Evolutionary conservation across 2,329 filamentous ascomycete genomes (phyloP).

Genomic region (Penicillium sp.): DNA sequence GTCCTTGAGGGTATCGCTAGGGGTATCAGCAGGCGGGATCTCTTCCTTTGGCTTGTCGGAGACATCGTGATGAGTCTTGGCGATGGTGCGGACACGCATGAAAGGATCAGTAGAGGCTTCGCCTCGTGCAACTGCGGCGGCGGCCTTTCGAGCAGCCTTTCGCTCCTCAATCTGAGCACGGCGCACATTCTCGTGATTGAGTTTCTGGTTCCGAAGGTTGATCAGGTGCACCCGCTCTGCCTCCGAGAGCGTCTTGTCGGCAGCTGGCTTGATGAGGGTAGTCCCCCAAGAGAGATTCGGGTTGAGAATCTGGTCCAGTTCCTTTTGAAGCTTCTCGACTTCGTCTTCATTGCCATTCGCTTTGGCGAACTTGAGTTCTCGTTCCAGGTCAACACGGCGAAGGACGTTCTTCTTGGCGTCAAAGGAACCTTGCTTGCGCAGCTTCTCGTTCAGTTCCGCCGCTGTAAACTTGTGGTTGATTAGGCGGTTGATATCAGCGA

Average conservation of each 20-base stretch:
- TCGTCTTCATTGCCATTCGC: conserved; percentile 59
- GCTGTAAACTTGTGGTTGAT: conserved; percentile 78
- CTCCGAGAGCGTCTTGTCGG: conserved; percentile 54
- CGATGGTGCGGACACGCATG: conserved; percentile 61
- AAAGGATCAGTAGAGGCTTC: conserved; percentile 54
- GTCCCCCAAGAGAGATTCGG: conserved; percentile 72
- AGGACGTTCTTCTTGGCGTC: conserved; percentile 62
- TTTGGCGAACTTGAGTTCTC: conserved; percentile 63
- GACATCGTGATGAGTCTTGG: conserved; percentile 64
- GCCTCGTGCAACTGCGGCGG: conserved; percentile 59
- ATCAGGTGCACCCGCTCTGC: conserved; percentile 78
- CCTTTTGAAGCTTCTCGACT: conserved; percentile 46
- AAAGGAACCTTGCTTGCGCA: conserved; percentile 65
- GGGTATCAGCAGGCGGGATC: conserved; percentile 28
- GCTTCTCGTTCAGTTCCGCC: conserved; percentile 72
- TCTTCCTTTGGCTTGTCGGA: conserved; percentile 40
- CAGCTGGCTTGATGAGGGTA: conserved; percentile 55
- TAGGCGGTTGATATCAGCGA: conserved; percentile 73
- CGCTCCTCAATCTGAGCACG: conserved; percentile 82
- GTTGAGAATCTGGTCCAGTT: conserved; percentile 44
- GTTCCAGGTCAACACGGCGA: conserved; percentile 63
- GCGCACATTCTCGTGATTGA: conserved; percentile 85
- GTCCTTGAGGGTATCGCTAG: conserved; percentile 39
- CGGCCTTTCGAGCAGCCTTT: conserved; percentile 56
- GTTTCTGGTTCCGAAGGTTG: conserved; percentile 76